A percentile compares a stretch with the other conserved stretches of the same genome.
Conservation (phyloP, 2,329 filamentous ascomycete genomes). For the Laburnicola sp. region DNA sequence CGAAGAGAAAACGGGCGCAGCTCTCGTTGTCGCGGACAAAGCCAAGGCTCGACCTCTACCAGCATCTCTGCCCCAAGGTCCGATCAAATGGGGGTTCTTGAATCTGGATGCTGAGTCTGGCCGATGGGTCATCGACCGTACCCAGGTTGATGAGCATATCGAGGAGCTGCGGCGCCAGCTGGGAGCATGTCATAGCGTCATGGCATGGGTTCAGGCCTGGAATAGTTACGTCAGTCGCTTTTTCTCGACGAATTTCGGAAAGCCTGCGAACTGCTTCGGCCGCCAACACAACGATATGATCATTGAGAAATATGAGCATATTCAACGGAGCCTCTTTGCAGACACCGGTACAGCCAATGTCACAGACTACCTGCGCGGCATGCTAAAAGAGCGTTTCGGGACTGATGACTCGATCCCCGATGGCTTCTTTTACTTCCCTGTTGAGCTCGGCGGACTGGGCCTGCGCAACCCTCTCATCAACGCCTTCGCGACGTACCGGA, state of each 20-base stretch:
- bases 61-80: conserved; percentile 29
- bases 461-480: conserved; percentile 54
- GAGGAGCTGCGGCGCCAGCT: conserved; percentile 36
- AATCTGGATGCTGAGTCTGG: conserved; percentile 30
- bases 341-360: conserved; percentile 37
- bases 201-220: conserved; percentile 49
- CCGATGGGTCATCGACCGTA: conserved; percentile 38
- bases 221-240: conserved; percentile 58
- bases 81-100: conserved; percentile 41
- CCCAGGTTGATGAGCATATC: conserved; percentile 38
- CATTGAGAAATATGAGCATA: conserved; percentile 54
- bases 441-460: conserved; percentile 56
- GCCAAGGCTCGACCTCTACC: not conserved
- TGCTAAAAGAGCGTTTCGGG: conserved; percentile 58
- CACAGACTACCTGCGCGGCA: conserved; percentile 47
- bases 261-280: conserved; percentile 57
- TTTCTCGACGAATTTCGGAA: conserved; percentile 58
- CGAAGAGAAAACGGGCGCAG: conserved; percentile 47
- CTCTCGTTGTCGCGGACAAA: conserved; percentile 34
- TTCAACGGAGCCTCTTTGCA: conserved; percentile 56
- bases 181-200: conserved; percentile 36
- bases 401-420: conserved; percentile 53
- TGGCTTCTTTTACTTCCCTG: conserved; percentile 58
- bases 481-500: conserved; percentile 45
- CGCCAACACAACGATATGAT: conserved; percentile 57